A percentile compares a stretch with the other conserved stretches of the same genome.
Conservation (phyloP, 2,329 filamentous ascomycete species). For the Pseudophaeomoniella oleicola region DNA sequence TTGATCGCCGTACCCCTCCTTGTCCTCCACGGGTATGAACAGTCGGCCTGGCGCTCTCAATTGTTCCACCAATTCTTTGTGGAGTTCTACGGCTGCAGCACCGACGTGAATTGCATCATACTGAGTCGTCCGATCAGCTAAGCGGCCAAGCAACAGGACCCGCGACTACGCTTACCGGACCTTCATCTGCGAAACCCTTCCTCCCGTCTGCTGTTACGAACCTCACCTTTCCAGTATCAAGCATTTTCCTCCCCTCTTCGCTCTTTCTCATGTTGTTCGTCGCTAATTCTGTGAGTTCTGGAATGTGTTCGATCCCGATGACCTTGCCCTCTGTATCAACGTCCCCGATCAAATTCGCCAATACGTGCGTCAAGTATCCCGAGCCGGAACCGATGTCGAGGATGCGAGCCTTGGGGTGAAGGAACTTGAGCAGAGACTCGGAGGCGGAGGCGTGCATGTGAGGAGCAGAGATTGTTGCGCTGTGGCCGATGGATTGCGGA, state of each 20-base stretch:
- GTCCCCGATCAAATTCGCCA: conserved; percentile 59
- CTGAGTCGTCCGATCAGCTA: no score
- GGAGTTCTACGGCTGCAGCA: conserved; percentile 63
- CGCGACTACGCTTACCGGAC: conserved; percentile 25
- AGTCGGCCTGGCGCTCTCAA: conserved; percentile 61
- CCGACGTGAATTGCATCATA: conserved; percentile 97
- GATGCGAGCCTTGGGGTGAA: conserved; percentile 40
- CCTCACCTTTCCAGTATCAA: conserved; percentile 49
- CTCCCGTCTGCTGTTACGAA: conserved; percentile 67
- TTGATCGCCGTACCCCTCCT: conserved; percentile 27
- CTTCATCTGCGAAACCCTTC: conserved; percentile 43
- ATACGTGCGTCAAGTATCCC: conserved; percentile 75
- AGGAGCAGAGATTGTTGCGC: conserved; percentile 56
- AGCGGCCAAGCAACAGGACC: no score
- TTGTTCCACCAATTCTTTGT: conserved; percentile 60
- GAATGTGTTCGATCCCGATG: conserved; percentile 63
- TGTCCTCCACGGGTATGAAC: conserved; percentile 46
- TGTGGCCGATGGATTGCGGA: conserved; percentile 52
- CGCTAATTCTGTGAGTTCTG: conserved; percentile 46
- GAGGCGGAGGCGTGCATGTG: conserved; percentile 58
- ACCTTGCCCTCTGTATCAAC: conserved; percentile 32
- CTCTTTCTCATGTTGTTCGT: conserved; percentile 53
- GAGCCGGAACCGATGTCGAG: conserved; percentile 64
- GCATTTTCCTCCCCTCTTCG: conserved; percentile 39
- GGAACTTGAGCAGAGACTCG: conserved; percentile 45